These are phyloP conservation scores for Avicennia marina DNA, from an alignment of 257 asterid species.

Conservation along the genomic window DNA sequence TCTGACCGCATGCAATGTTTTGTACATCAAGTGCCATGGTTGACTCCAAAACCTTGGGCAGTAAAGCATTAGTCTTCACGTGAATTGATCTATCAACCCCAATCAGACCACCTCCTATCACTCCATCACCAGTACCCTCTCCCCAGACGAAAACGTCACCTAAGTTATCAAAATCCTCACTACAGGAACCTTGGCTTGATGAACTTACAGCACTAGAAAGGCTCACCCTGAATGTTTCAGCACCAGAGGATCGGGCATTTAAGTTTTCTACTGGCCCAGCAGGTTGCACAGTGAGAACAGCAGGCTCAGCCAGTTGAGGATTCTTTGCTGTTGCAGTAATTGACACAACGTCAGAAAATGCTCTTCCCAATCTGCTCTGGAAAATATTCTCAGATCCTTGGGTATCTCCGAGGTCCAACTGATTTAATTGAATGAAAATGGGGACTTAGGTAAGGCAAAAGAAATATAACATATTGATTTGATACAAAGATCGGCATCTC, in stretches of 20 bases:
- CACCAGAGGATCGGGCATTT: constrained; percentile 47
- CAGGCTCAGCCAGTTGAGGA: constrained; percentile 33
- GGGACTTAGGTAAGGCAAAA: constrained; percentile 12
- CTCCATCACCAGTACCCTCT: constrained; percentile 63
- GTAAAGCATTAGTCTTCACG: constrained; percentile 37
- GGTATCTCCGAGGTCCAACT: constrained; percentile 53
- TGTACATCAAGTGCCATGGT: constrained; percentile 67
- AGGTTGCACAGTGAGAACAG: constrained; percentile 24
- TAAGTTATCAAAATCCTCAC: constrained; percentile 65
- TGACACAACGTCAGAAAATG: constrained; percentile 63
- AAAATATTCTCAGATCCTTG: constrained; percentile 38
- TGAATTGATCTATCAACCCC: constrained; percentile 23
- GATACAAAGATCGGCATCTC: not conserved
- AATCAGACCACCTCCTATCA: constrained; percentile 56
- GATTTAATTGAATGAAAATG: constrained; percentile 24
- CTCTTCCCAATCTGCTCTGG: constrained; percentile 70
- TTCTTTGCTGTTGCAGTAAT: constrained; percentile 56
- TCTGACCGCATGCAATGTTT: constrained; percentile 57
- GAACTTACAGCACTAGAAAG: constrained; percentile 87
- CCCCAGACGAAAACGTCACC: constrained; percentile 96
- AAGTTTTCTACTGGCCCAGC: constrained; percentile 39
- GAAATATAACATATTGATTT: not conserved
- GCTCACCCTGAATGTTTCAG: constrained; percentile 65
- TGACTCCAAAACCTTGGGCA: constrained; percentile 72
- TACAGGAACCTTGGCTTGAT: constrained; percentile 84